Percentiles rank a stretch among this genome's conserved stretches.
Conservation (phyloP, 2,329 filamentous ascomycete genomes). For the Fusarium duplospermum region DNA sequence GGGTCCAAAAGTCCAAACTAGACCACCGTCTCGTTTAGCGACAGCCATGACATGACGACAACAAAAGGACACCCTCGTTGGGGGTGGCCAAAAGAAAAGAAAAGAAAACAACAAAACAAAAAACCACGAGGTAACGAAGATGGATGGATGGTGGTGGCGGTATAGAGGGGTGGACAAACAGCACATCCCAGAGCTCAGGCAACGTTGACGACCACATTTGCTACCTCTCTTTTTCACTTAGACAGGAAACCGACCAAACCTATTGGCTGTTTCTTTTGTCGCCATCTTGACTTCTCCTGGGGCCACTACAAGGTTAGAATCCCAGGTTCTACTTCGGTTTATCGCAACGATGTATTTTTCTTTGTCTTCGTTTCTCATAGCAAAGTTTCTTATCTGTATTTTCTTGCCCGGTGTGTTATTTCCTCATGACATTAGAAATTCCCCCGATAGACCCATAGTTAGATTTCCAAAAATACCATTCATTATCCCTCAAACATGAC, state of each 20-base stretch:
- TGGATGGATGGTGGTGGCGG: background rate
- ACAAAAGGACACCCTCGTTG: background rate
- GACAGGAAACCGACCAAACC: background rate
- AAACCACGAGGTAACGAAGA: background rate
- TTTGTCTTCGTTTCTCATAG: background rate
- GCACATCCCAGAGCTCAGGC: background rate
- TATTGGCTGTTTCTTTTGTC: background rate
- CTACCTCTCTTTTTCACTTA: background rate
- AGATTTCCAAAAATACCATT: background rate
- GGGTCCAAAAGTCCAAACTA: background rate
- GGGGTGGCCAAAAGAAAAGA: background rate
- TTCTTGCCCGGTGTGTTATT: background rate
- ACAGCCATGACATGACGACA: background rate
- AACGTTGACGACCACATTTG: background rate
- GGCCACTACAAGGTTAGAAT: background rate
- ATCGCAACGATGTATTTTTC: background rate
- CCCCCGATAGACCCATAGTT: background rate
- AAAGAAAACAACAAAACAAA: background rate
- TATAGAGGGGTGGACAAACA: constrained; percentile 7
- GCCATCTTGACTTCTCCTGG: background rate
- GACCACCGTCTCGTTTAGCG: background rate
- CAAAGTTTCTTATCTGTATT: background rate
- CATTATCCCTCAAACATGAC: no score
- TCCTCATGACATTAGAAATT: background rate
- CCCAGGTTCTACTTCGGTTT: background rate